Conservation (phyloP, 352 stramenopile species). For the Globisporangium sylvaticum region DNA sequence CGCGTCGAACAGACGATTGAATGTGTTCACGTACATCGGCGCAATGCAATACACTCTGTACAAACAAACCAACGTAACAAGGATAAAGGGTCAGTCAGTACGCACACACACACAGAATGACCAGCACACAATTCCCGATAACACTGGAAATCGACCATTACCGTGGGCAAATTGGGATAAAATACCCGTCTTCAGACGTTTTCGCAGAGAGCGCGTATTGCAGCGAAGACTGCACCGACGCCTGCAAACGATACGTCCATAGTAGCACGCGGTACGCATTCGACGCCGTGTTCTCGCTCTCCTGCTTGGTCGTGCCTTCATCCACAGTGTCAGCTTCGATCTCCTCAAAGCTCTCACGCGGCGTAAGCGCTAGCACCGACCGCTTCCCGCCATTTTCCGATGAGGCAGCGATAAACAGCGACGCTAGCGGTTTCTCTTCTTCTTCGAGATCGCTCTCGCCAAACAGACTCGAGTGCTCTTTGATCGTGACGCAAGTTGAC, state of each 20-base stretch:
- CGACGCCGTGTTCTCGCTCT: constrained; percentile 68
- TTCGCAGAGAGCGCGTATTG: constrained; percentile 78
- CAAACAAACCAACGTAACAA: constrained; percentile 11
- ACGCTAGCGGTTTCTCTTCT: constrained; percentile 25
- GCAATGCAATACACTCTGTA: constrained; percentile 73
- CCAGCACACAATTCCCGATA: background rate
- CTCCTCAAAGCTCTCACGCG: constrained; percentile 61
- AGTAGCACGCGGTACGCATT: constrained; percentile 70
- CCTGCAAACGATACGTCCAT: constrained; percentile 77
- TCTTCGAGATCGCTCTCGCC: constrained; percentile 27
- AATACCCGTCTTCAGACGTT: constrained; percentile 76
- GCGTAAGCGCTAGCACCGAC: constrained; percentile 18
- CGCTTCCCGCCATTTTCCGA: background rate
- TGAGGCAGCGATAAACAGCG: constrained; percentile 5
- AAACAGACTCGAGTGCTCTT: constrained; percentile 17
- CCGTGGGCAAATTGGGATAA: constrained; percentile 76
- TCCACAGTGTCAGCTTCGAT: constrained; percentile 56
- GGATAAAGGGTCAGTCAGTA: background rate
- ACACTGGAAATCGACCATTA: constrained; percentile 19
- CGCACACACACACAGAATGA: too few species aligned
- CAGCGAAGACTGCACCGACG: constrained; percentile 65
- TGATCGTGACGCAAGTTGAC: constrained; percentile 1
- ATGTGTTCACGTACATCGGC: constrained; percentile 74
- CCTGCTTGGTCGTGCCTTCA: constrained; percentile 52
- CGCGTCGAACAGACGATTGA: constrained; percentile 65